Base-by-base conservation (phyloP, 2,329 filamentous ascomycete genomes). In the Capronia epimyces region DNA sequence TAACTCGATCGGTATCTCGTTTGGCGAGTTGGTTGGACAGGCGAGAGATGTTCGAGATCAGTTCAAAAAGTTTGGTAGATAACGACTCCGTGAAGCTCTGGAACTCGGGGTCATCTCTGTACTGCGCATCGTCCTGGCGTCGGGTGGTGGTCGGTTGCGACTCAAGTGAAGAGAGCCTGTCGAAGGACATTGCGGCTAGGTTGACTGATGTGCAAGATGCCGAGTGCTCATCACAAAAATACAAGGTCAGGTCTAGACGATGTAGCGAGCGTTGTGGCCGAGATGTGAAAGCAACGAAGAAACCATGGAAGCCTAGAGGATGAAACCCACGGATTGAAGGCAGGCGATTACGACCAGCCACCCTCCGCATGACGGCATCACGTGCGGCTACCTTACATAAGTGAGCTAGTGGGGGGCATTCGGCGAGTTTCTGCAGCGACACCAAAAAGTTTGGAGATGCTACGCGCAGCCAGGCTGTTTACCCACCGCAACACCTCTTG, bases 31-130 rank as follows among this genome's bases (percentile, higher is more conserved):
- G 88, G 63, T 85, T 86, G 59, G 84, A 84, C 18, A 98, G 79
- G 52, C 88, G 84, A 50, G 87, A 83, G 62, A 95, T 91, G 69
- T 90, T 93, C 58, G 86, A 86, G 46, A 90, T 90, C 56, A 98
- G 79, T 55, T 84, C 83, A 73, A 96, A 95, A 44, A 98, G 79
- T 68, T 91, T 86, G 69, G 88, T 86, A 70, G 87, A 94, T 54
- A 97, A 80, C 52, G 85, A 79, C 65, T 87, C 83, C 56, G 90
- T 88, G 62, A 95, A 80, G 52, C 81, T 78, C 65, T 88, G 81
- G 77, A 97, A 98, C 59, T 89, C 89, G 45, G 93, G 93, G 67
- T 97, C 89, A 72, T 98, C 93, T 65, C 80, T 78, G 72, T 95
- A 98, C 63, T 82, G 74, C 40, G 83, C 76, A 66, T 86, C 86